These are phyloP conservation scores for Senecio squalidus DNA, from an alignment of 140 eudicot species.

Conservation along the genomic window DNA sequence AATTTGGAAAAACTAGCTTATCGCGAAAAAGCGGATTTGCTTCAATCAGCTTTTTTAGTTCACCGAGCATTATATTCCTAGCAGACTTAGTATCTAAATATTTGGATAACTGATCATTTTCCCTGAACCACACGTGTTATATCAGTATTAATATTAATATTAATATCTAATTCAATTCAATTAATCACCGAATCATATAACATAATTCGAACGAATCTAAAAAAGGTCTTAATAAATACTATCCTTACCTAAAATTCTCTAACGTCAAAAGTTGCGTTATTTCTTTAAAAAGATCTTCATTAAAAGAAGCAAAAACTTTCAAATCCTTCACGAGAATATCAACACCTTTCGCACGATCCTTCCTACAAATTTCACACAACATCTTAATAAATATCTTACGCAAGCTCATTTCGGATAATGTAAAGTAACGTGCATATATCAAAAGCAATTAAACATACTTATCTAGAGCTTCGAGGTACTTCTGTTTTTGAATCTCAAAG, in stretches of 20 bases:
- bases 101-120: conserved; percentile 79
- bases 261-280: conserved; percentile 60
- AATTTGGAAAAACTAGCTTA: conserved; percentile 64
- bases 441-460: conserved; percentile 35
- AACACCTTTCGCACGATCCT: conserved; percentile 67
- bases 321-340: conserved; percentile 70
- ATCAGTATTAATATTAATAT: neutral
- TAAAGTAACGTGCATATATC: neutral
- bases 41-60: conserved; percentile 79
- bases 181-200: neutral
- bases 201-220: neutral
- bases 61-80: conserved; percentile 64
- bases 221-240: neutral
- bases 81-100: conserved; percentile 86
- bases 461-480: conserved; percentile 85
- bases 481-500: conserved; percentile 82
- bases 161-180: too few relatives aligned
- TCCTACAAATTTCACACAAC: conserved; percentile 30
- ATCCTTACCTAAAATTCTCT: conserved; percentile 60
- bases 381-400: too few relatives aligned
- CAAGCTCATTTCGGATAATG: too few relatives aligned
- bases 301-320: conserved; percentile 69
- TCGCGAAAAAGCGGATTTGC: conserved; percentile 97
- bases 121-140: conserved; percentile 47
- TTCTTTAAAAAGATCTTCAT: conserved; percentile 74